A percentile compares a stretch with the other conserved stretches of the same genome.
Evolutionary conservation across 108 stramenopile genomes (phyloP).

Genomic region (Ochromonas danica): DNA sequence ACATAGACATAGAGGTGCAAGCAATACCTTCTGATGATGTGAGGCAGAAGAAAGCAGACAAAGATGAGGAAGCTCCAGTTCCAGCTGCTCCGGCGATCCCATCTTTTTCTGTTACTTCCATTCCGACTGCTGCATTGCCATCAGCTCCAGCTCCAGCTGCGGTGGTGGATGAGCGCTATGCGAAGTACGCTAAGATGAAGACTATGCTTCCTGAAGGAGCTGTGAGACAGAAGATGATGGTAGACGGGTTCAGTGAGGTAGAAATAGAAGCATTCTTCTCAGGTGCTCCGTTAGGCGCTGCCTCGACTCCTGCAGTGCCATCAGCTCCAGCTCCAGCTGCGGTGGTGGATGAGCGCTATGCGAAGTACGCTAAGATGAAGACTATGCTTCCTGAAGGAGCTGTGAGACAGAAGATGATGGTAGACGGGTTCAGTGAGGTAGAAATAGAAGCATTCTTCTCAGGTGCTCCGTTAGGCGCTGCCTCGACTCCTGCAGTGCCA

Average conservation of each 20-base stretch:
- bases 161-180: neutral
- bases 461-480: neutral
- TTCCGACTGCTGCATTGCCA: neutral
- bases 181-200: neutral
- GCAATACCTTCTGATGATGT: neutral
- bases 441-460: neutral
- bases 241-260: neutral
- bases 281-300: neutral
- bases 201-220: conserved; percentile 7
- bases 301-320: neutral
- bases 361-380: neutral
- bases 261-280: conserved; percentile 2
- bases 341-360: conserved; percentile 11
- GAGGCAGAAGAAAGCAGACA: neutral
- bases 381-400: conserved; percentile 7
- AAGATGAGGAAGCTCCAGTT: neutral
- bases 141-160: conserved; percentile 1
- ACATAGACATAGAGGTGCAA: neutral
- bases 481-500: neutral
- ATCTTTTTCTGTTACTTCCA: neutral
- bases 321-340: neutral
- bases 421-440: neutral
- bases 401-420: conserved; percentile 17
- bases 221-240: conserved; percentile 17
- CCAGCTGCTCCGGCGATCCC: neutral